A percentile compares a stretch with the other conserved stretches of the same genome.
phyloP scores from a whole-genome alignment of 169 alveolate genomes.

The Plasmodium berghei region DNA sequence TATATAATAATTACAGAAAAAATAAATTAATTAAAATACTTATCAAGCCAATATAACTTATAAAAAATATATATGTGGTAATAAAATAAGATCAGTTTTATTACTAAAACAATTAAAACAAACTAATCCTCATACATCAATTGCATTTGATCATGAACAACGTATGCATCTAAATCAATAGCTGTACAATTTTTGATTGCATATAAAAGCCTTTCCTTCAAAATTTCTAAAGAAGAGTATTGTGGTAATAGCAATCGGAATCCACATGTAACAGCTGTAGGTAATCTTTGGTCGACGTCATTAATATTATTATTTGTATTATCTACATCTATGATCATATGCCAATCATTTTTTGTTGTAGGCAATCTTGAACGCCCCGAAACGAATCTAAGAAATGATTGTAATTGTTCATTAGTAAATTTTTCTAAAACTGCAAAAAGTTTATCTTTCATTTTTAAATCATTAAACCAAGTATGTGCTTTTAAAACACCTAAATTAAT shows the following conservation, averaged over 20 bases:
- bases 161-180: constrained; percentile 92
- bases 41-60: too few relatives aligned
- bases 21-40: too few relatives aligned
- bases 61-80: too few relatives aligned
- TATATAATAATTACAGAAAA: too few relatives aligned
- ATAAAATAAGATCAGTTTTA: too few relatives aligned
- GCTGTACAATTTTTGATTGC: constrained; percentile 93
- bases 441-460: constrained; percentile 85
- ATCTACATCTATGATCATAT: constrained; percentile 89
- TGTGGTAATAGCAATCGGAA: constrained; percentile 91
- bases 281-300: constrained; percentile 88
- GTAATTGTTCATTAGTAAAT: constrained; percentile 90
- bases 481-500: constrained; percentile 88
- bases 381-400: constrained; percentile 91
- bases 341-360: constrained; percentile 90
- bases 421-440: constrained; percentile 89
- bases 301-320: constrained; percentile 22
- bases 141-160: constrained; percentile 87
- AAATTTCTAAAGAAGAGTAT: constrained; percentile 87
- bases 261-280: constrained; percentile 93
- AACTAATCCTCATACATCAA: constrained; percentile 75
- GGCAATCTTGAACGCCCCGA: constrained; percentile 94
- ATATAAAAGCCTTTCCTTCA: constrained; percentile 89
- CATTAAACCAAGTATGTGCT: constrained; percentile 90
- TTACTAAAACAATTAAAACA: too few relatives aligned